These are phyloP conservation scores for Skeletonema menzelii DNA, from an alignment of 108 stramenopile species.

Conservation along the genomic window DNA sequence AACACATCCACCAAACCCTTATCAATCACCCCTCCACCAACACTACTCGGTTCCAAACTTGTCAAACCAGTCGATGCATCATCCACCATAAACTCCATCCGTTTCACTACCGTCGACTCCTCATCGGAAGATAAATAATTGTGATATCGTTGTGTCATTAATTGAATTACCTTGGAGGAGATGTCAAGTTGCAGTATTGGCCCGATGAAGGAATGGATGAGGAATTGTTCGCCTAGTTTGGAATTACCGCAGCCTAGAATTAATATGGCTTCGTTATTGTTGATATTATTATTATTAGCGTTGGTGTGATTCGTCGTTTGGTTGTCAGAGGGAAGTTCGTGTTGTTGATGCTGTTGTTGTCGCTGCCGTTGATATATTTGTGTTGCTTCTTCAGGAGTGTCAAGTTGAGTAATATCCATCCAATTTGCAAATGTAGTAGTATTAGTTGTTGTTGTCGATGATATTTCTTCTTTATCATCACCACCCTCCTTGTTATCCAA, in stretches of 20 bases:
- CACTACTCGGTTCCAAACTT: constrained; percentile 53
- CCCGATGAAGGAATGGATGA: constrained; percentile 33
- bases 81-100: constrained; percentile 61
- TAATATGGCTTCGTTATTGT: constrained; percentile 56
- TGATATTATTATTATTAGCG: constrained; percentile 22
- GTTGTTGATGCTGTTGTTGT: no score
- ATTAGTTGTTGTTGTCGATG: no score
- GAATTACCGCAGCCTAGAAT: constrained; percentile 83
- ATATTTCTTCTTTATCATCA: neutral
- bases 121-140: constrained; percentile 36
- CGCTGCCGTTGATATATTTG: constrained; percentile 3
- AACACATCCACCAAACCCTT: constrained; percentile 83
- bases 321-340: no score
- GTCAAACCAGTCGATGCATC: constrained; percentile 69
- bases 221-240: constrained; percentile 73
- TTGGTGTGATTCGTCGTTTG: neutral
- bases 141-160: constrained; percentile 60
- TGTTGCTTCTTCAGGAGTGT: constrained; percentile 34
- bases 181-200: constrained; percentile 74
- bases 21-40: constrained; percentile 70
- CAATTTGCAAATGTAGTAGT: constrained; percentile 39
- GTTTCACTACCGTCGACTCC: constrained; percentile 23
- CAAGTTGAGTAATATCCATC: constrained; percentile 25
- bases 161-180: constrained; percentile 54
- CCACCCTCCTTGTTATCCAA: neutral